Conservation (phyloP, 176 grass and related monocot species). For the bread wheat (Triticum aestivum) region IWGSC_CS_RefSeq_v2.1 NC_057806.1:321102197-321102696, state of each 20-base stretch:
- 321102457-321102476: background rate
- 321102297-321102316: background rate
- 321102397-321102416: background rate
- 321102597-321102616: background rate
- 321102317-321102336: background rate
- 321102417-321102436: background rate
- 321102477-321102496: background rate
- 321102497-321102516: background rate
- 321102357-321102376: background rate
- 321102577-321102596: background rate
- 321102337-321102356: background rate
- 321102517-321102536: background rate
- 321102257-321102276: conserved; percentile 19
- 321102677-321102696: background rate
- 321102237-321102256: background rate
- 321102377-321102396: conserved; percentile 13
- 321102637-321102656: background rate
- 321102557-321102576: background rate
- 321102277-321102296: background rate
- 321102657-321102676: background rate
- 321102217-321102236: background rate
- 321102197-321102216: background rate
- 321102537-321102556: background rate
- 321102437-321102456: background rate
- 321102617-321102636: background rate